Evolutionary conservation across 208 protist species (phyloP).

Genomic region (Histomonas meleagridis): DNA sequence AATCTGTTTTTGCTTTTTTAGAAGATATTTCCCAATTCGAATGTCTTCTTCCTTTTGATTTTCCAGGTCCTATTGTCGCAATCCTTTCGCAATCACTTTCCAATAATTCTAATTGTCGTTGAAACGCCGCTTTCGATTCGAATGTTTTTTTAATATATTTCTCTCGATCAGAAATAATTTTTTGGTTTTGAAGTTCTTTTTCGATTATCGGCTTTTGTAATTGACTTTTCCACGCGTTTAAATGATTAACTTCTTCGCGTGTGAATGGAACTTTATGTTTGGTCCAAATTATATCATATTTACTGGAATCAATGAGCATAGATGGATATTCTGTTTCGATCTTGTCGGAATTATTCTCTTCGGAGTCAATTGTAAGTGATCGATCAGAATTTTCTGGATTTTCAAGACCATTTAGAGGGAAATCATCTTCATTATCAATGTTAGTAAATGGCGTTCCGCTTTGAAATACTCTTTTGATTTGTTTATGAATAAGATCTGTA

Average conservation of each 20-base stretch:
- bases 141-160: not conserved
- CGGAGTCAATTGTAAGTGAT: not conserved
- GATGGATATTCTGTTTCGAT: not conserved
- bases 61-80: not conserved
- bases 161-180: not conserved
- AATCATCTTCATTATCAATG: not conserved
- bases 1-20: not conserved
- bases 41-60: not conserved
- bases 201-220: not conserved
- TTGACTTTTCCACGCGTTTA: not conserved
- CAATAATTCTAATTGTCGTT: not conserved
- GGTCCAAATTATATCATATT: not conserved
- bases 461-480: not conserved
- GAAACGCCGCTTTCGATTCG: not conserved
- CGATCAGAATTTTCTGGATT: not conserved
- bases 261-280: not conserved
- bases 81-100: not conserved
- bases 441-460: not conserved
- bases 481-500: not conserved
- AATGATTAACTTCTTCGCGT: not conserved
- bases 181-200: not conserved
- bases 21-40: not conserved
- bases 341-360: not conserved
- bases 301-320: not conserved
- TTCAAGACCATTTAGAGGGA: not conserved